Evolutionary conservation across 345 rosid genomes (phyloP).

Genomic region (Acer saccharum): DNA sequence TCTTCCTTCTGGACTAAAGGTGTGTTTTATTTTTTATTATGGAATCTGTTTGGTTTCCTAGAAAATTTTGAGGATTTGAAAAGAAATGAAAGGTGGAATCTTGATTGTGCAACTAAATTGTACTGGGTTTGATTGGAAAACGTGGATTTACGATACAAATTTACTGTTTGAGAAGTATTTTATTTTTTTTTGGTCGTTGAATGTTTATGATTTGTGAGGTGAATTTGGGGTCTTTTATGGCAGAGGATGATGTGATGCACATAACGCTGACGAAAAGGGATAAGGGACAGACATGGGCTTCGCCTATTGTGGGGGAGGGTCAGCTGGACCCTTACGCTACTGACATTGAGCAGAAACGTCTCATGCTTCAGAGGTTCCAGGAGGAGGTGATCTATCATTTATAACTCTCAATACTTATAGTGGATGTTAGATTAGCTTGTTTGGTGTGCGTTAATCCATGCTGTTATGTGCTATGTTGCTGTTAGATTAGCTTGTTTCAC

Average conservation of each 20-base stretch:
- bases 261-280: constrained; percentile 86
- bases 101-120: too few species aligned
- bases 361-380: constrained; percentile 96
- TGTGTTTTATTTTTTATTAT: constrained; percentile 16
- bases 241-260: constrained; percentile 89
- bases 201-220: not conserved
- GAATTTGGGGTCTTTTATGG: constrained; percentile 18
- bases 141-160: too few species aligned
- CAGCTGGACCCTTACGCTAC: constrained; percentile 67
- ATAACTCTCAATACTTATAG: too few species aligned
- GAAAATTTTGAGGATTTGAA: not conserved
- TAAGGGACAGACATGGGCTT: constrained; percentile 90
- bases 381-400: constrained; percentile 73
- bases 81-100: not conserved
- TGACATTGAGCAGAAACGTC: constrained; percentile 84
- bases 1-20: constrained; percentile 93
- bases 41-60: not conserved
- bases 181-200: not conserved
- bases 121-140: too few species aligned
- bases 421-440: not conserved
- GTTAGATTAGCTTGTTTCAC: not conserved
- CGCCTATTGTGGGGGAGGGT: constrained; percentile 81
- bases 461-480: not conserved
- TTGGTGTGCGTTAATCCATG: not conserved
- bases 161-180: not conserved